A percentile compares a stretch with the other conserved stretches of the same genome.
phyloP scores from a whole-genome alignment of 768 basidiomycete genomes.

The Pleurotus ostreatus region DNA sequence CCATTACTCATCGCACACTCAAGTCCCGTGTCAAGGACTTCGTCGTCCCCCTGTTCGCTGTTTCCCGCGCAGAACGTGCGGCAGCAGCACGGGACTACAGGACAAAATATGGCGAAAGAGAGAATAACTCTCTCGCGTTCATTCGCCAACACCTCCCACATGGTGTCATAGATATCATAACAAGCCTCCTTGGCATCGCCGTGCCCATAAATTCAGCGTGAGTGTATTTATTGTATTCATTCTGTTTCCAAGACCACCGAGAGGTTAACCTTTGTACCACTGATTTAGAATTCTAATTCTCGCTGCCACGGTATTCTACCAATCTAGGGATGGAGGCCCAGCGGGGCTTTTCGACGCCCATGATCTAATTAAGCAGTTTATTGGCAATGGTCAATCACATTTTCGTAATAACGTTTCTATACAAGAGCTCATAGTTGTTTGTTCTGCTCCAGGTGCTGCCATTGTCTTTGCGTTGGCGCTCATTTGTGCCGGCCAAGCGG shows the following conservation, averaged over 20 bases:
- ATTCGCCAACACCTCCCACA: constrained; percentile 52
- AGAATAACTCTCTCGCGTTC: constrained; percentile 44
- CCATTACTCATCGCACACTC: constrained; percentile 5
- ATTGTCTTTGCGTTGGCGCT: constrained; percentile 73
- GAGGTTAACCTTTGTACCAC: background rate
- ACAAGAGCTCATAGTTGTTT: background rate
- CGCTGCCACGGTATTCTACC: constrained; percentile 67
- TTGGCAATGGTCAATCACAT: constrained; percentile 50
- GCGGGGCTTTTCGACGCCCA: constrained; percentile 76
- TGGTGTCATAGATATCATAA: constrained; percentile 51
- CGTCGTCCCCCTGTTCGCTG: constrained; percentile 22
- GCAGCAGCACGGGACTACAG: constrained; percentile 27
- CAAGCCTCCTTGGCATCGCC: constrained; percentile 63
- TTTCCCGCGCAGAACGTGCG: constrained; percentile 27
- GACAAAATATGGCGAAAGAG: constrained; percentile 39
- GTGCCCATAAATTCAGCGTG: constrained; percentile 74
- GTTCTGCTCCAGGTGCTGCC: constrained; percentile 46
- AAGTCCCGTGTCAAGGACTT: constrained; percentile 7
- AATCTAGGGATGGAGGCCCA: constrained; percentile 30
- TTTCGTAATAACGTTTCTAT: too few relatives aligned
- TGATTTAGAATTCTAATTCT: constrained; percentile 60
- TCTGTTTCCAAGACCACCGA: background rate
- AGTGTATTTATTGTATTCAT: constrained; percentile 10
- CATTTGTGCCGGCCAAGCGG: constrained; percentile 72
- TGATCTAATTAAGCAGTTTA: constrained; percentile 45